Evolutionary conservation across 106 monocot species (phyloP), one percentile per base, ranked within the genome.

Genomic region (Dioscorea dumetorum): DNA sequence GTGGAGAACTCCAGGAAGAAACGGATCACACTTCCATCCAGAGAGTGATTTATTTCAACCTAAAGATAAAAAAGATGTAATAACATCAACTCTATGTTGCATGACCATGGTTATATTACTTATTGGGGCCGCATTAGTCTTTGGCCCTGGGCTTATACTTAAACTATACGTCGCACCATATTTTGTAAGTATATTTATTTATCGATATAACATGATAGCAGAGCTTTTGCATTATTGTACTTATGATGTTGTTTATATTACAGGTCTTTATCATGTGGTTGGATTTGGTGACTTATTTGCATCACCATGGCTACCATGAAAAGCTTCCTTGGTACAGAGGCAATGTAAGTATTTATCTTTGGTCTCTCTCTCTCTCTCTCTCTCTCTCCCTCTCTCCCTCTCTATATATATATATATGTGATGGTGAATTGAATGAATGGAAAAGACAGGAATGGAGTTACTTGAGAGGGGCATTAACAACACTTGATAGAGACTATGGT

Each of bases 251-350:
- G 54, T 11, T 2, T 32, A 56, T 22, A 34, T 52, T 77, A 69
- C 82, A 91, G 87, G 63, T 87, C 20, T 90, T 90, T 64, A 82
- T 94, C 16, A 67, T 78, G 80, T 94, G 94, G 94, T 71, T 94
- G 76, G 94, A 94, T 76, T 60, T 85, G 34, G 94, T 94, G 34
- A 94, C 94, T n/a, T 94, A 94, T 59, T 74, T 94, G 73, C 94
- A 90, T 74, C 94, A 94, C 24, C 94, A 94, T 80, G 94, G 94
- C 8, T 80, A 94, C 63, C 79, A 90, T 12, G 84, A 87, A 50
- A 87, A 90, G 77, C 90, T 94, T 19, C 94, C 94, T 15, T 90
- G 94, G 94, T 94, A 94, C 50, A 84, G 94, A 13, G 94, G 94
- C 22, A 82, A 87, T 87, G 94, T 94, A 74, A 70, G 49, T 31